These are phyloP conservation scores for Corchorus olitorius DNA, from an alignment of 345 rosid species.

Conservation along the genomic window DNA sequence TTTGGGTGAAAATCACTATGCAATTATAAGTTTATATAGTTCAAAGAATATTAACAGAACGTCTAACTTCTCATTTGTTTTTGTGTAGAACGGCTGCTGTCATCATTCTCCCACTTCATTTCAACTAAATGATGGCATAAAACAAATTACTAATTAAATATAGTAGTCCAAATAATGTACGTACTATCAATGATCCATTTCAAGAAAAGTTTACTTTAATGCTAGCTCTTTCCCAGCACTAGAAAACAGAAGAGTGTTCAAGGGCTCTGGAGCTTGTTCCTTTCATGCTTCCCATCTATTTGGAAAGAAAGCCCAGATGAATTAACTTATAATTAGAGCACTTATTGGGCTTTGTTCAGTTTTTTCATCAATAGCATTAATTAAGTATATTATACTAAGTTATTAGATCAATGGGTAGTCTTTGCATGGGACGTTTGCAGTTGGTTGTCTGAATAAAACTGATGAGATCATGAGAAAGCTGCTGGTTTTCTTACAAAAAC, in stretches of 20 bases:
- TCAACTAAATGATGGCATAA: background rate
- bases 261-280: conserved; percentile 15
- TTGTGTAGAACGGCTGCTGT: conserved; percentile 14
- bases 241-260: conserved; percentile 23
- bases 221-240: background rate
- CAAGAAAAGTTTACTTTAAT: background rate
- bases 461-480: no score
- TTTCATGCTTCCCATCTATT: conserved; percentile 24
- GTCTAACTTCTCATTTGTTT: background rate
- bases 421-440: background rate
- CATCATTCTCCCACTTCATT: conserved; percentile 17
- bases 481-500: background rate
- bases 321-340: background rate
- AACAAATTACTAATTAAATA: no score
- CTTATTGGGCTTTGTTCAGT: background rate
- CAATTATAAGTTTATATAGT: background rate
- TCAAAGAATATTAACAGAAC: background rate
- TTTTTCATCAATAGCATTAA: background rate
- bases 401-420: no score
- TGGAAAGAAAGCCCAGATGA: conserved; percentile 18
- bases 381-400: no score
- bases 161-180: background rate
- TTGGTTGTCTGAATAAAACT: no score
- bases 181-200: background rate
- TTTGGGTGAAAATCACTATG: conserved; percentile 12